phyloP scores from a whole-genome alignment of 2,329 filamentous ascomycete genomes.

The Orbilia oligospora region DNA sequence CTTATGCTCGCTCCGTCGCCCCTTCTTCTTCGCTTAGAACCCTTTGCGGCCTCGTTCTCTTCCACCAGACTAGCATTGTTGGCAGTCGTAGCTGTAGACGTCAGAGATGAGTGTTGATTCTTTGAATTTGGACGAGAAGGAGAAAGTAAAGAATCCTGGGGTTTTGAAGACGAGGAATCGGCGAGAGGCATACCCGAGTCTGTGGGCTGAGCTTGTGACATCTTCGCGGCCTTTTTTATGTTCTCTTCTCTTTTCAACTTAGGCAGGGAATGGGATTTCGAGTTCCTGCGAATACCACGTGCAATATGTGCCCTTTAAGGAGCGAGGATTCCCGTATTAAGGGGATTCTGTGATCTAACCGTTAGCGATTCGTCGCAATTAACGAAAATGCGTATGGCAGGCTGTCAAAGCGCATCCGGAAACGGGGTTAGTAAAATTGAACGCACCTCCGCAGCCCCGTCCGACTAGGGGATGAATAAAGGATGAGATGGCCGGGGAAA shows the following conservation, averaged over 20 bases:
- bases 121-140: constrained; percentile 61
- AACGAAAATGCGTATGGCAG: constrained; percentile 3
- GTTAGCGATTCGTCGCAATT: constrained; percentile 41
- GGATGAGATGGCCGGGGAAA: constrained; percentile 31
- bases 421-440: constrained; percentile 18
- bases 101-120: constrained; percentile 61
- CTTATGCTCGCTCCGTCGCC: constrained; percentile 62
- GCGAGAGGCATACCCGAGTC: constrained; percentile 60
- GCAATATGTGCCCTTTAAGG: constrained; percentile 42
- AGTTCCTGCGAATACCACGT: constrained; percentile 57
- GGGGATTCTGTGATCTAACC: constrained; percentile 27
- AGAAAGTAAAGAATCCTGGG: constrained; percentile 61
- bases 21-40: constrained; percentile 63
- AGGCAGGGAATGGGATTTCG: constrained; percentile 48
- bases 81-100: constrained; percentile 64
- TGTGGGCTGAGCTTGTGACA: constrained; percentile 60
- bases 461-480: constrained; percentile 27
- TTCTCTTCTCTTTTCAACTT: constrained; percentile 4
- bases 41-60: constrained; percentile 63
- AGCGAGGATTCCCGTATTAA: constrained; percentile 55
- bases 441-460: constrained; percentile 53
- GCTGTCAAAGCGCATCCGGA: constrained; percentile 12
- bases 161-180: constrained; percentile 60
- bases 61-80: constrained; percentile 62
- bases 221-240: constrained; percentile 38